phyloP scores from a whole-genome alignment of 2,329 filamentous ascomycete genomes.

The Exophiala viscosa region DNA sequence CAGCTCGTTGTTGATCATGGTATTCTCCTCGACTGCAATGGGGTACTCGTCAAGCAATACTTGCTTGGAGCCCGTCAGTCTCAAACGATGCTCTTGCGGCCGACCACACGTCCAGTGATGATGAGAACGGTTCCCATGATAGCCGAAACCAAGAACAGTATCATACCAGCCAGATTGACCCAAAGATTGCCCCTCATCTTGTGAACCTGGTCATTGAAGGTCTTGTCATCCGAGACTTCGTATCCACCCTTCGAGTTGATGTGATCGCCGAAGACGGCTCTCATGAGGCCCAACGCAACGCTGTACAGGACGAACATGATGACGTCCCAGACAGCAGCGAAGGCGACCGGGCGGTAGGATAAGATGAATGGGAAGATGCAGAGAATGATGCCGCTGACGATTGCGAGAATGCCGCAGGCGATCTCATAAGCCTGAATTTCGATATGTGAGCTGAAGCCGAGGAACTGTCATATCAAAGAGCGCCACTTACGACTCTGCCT shows the following conservation, averaged over 20 bases:
- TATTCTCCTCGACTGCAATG: too few relatives aligned
- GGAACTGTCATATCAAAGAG: too few relatives aligned
- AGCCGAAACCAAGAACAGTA: constrained; percentile 6
- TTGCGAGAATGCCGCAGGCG: constrained; percentile 2
- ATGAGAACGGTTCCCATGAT: constrained; percentile 8
- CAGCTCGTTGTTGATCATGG: too few relatives aligned
- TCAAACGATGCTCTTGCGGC: too few relatives aligned
- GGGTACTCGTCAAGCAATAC: too few relatives aligned
- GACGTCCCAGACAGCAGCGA: constrained; percentile 10
- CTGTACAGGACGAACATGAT: constrained; percentile 12
- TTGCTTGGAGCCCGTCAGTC: too few relatives aligned
- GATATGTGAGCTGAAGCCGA: too few relatives aligned
- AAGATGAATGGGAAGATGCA: constrained; percentile 7
- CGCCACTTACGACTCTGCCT: too few relatives aligned
- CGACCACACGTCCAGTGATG: too few relatives aligned
- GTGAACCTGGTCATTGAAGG: background rate
- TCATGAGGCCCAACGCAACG: constrained; percentile 13
- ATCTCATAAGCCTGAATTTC: constrained; percentile 29
- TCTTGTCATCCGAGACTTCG: background rate
- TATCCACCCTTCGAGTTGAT: background rate
- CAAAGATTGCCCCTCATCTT: constrained; percentile 2
- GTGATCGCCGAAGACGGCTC: background rate
- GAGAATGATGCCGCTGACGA: constrained; percentile 5
- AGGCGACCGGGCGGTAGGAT: constrained; percentile 16
- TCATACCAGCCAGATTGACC: constrained; percentile 12